Base-by-base conservation (phyloP, 805 yeast genomes). In the Candida vartiovaarae region DNA sequence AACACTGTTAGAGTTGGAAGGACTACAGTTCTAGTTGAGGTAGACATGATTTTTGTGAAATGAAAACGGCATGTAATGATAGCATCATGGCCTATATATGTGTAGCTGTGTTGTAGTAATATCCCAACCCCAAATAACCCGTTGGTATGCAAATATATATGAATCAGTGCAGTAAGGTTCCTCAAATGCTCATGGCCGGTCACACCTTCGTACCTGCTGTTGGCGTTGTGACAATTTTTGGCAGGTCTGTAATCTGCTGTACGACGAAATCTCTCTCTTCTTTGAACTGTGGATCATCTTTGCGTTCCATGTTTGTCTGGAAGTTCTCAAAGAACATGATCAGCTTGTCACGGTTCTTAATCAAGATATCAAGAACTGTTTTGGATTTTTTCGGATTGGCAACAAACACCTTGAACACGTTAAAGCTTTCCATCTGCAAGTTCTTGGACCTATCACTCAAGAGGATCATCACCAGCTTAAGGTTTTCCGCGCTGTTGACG, bases 361-460 rank as follows among this genome's bases (percentile, higher is more conserved):
- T 76, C 51, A 93, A 69, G 23, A 91, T 84, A 62, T 91, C 96
- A 42, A 75, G 66, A 3, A 93, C 80, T 6, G 82, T 78, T 60
- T 82, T 88, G 3, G 88, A 72, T 61, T 90, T 90, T 50, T 83
- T 80, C 5, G 99, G 99, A 63, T 93, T 93, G 4, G 96, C 98
- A n/a, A 89, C 89, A 64, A 93, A 88, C 34, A 90, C 84, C 65
- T 91, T 93, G 68, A 93, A 91, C 33, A 91, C 83, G 52, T 93
- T 90, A 59, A 93, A 93, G 4, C 95, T 89, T 62, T 93, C 98
- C 43, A 78, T 64, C 60, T 90, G 96, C 46, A 93, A 74, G 62
- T 90, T 90, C 58, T 84, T 85, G 50, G 95, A 87, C 64, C 84
- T 85, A 62, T 91, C 97, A 46, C 93, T 82, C 50, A 93, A 67